Conservation (phyloP, 169 alveolate species). For the Plasmodium gaboni region DNA sequence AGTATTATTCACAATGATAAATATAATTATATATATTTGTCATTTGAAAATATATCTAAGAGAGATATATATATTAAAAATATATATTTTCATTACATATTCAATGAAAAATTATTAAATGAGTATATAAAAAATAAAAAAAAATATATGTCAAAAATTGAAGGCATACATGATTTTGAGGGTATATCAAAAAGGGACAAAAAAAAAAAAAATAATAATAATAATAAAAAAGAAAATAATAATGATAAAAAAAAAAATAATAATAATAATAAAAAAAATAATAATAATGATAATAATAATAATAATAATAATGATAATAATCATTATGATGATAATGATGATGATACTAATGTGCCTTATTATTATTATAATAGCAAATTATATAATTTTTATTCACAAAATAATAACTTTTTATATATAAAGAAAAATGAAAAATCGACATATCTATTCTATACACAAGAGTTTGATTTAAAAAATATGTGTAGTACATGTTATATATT, state of each 20-base stretch:
- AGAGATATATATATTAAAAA: conserved; percentile 26
- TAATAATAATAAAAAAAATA: too few species aligned
- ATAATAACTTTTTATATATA: conserved; percentile 22
- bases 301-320: too few species aligned
- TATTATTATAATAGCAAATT: conserved; percentile 4
- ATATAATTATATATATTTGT: conserved; percentile 35
- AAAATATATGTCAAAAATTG: too few species aligned
- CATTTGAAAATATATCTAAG: conserved; percentile 39
- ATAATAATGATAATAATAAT: too few species aligned
- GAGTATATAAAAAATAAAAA: too few species aligned
- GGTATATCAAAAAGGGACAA: background rate
- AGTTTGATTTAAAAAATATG: background rate
- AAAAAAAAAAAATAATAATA: too few species aligned
- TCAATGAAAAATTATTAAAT: too few species aligned
- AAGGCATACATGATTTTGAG: too few species aligned
- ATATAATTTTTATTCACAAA: conserved; percentile 14
- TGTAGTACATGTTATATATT: conserved; percentile 1
- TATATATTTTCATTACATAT: conserved; percentile 16
- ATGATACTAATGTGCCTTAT: background rate
- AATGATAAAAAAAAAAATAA: background rate
- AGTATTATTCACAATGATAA: background rate
- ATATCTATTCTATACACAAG: conserved; percentile 1
- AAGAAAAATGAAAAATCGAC: conserved; percentile 41
- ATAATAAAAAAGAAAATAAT: background rate
- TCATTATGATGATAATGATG: background rate